Evolutionary conservation across 768 basidiomycete species (phyloP), one percentile per base, ranked within the genome.

Genomic region (Pseudohyphozyma bogoriensis): DNA sequence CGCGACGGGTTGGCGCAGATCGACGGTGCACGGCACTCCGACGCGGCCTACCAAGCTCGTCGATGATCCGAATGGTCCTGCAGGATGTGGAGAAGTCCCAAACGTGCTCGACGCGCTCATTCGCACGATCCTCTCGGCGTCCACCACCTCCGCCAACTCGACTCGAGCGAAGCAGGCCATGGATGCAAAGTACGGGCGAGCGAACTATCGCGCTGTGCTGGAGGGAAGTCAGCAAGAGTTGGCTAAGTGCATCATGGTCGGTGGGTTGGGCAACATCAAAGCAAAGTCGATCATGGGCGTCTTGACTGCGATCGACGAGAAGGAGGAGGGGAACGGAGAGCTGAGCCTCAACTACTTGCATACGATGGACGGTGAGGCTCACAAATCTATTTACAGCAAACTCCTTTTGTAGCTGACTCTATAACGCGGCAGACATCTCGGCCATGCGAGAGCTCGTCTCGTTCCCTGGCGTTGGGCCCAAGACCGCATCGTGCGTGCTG

Each of bases 201-300:
- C 62, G 0, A 37, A 63, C 20, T 68, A 71, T 50, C 52, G 60
- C 18, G 63, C 60, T 1, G 68, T 71, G 8, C 50, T 65, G 16
- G 55, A 59, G 2, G 68, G 56, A 6, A 51, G 62, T 4, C 40
- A 42, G 20, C 61, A 46, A 8, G 50, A 56, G 51, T 52, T 71
- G 16, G 58, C 58, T 40, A 64, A 68, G 12, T 46, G 58, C 13
- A 69, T 71, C 29, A 33, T 54, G 16, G 60, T 55, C 44, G 70
- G 70, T 29, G 70, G 70, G 9, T 36, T 71, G n/a, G 66, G 64
- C 18, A 62, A 64, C n/a, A 61, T 61, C 42, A 71, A 71, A 60
- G 26, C 49, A 24, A 68, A 64, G 59, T 60, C 60, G 35, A 71
- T 71, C 49, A 47, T 68, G 36, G 60, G 56, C 10, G 50, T 71